Conservation (phyloP, 2,329 filamentous ascomycete genomes). For the Chaetomiaceae sp. region DNA sequence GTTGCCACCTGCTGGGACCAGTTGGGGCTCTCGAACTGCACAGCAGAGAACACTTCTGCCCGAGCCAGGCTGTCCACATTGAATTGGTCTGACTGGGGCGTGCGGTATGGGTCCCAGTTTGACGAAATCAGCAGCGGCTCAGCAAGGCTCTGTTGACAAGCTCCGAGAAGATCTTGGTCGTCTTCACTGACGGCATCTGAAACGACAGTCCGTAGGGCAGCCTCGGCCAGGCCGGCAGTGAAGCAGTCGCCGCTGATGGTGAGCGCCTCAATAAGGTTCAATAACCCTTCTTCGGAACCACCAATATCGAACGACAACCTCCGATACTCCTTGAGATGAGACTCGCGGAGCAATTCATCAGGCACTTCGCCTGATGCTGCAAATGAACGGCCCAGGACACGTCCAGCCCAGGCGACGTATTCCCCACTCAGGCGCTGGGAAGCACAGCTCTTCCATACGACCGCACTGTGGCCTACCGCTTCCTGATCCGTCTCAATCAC, state of each 20-base stretch:
- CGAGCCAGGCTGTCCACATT: conserved; percentile 27
- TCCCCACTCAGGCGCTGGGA: conserved; percentile 57
- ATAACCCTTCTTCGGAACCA: conserved; percentile 58
- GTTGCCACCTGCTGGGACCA: conserved; percentile 63
- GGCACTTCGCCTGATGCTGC: conserved; percentile 67
- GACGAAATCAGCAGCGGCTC: conserved; percentile 50
- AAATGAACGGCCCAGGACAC: conserved; percentile 79
- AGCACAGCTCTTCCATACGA: conserved; percentile 72
- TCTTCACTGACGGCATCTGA: conserved; percentile 46
- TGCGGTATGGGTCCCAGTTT: conserved; percentile 51
- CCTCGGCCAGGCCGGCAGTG: conserved; percentile 56
- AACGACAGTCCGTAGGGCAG: conserved; percentile 52
- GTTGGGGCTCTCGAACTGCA: conserved; percentile 39
- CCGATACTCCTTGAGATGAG: conserved; percentile 47
- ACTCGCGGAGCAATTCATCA: conserved; percentile 55
- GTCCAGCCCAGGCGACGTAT: conserved; percentile 81
- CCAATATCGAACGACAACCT: conserved; percentile 43
- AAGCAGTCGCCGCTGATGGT: conserved; percentile 52
- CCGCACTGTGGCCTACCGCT: conserved; percentile 56
- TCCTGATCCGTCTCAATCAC: conserved; percentile 63
- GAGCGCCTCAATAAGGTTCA: conserved; percentile 58
- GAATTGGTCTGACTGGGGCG: conserved; percentile 49
- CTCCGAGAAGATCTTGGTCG: conserved; percentile 44
- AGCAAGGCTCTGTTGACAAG: conserved; percentile 49
- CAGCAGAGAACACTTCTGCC: conserved; percentile 33